phyloP scores from a whole-genome alignment of 352 stramenopile genomes.

The Globisporangium takayamanum region DNA sequence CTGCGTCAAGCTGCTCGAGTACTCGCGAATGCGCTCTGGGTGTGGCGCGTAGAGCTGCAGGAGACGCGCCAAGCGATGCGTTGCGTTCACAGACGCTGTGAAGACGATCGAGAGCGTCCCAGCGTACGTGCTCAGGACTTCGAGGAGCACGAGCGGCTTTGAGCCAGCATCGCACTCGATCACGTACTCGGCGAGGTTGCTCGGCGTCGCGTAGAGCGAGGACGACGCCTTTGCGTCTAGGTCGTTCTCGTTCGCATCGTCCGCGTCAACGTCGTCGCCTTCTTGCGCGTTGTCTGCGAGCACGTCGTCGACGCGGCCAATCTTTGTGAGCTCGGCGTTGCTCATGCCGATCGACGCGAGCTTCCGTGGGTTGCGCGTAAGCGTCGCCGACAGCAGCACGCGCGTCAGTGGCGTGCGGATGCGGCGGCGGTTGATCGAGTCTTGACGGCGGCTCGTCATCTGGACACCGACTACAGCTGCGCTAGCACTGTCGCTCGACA shows the following conservation, averaged over 20 bases:
- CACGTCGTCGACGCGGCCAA: conserved; percentile 52
- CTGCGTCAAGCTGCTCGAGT: conserved; percentile 75
- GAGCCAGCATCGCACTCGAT: conserved; percentile 92
- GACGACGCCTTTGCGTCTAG: conserved; percentile 26
- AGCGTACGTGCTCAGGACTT: conserved; percentile 85
- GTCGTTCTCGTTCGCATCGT: conserved; percentile 20
- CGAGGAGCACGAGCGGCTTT: conserved; percentile 93
- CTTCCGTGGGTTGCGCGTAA: conserved; percentile 96
- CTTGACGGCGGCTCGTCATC: conserved; percentile 66
- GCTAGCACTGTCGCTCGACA: conserved; percentile 17
- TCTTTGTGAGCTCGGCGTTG: conserved; percentile 93
- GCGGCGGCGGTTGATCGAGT: conserved; percentile 71
- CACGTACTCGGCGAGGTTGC: conserved; percentile 82
- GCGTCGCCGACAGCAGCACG: conserved; percentile 96
- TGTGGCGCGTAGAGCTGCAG: conserved; percentile 84
- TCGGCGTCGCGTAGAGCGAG: conserved; percentile 66
- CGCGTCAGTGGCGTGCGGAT: conserved; percentile 89
- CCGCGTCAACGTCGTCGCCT: conserved; percentile 25
- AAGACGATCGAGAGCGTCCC: conserved; percentile 91
- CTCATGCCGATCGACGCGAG: conserved; percentile 92
- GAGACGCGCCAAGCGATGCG: conserved; percentile 92
- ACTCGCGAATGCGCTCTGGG: conserved; percentile 62
- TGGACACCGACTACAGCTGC: background rate
- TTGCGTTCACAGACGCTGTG: conserved; percentile 94
- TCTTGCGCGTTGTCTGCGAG: conserved; percentile 62